Evolutionary conservation across 306 rosid genomes (phyloP).

Genomic region (Abrus pulchellus): DNA sequence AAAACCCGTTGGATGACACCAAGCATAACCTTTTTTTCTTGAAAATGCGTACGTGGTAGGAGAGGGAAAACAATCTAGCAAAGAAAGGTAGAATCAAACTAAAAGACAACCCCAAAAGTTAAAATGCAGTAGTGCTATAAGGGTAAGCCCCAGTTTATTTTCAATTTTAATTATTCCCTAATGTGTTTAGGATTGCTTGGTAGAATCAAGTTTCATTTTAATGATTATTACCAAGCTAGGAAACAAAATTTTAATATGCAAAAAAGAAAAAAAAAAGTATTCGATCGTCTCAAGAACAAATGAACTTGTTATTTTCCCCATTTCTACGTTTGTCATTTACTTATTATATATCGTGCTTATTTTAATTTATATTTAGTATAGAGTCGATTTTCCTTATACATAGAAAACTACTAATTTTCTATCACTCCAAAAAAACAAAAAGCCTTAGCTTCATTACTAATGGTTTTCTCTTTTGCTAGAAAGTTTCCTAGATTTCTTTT

Average conservation of each 20-base stretch:
- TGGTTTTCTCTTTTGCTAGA: background rate
- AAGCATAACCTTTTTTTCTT: slow-evolving; percentile 13
- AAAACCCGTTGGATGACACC: slow-evolving; percentile 49
- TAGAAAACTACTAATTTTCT: background rate
- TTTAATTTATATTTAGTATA: background rate
- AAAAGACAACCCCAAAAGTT: slow-evolving; percentile 51
- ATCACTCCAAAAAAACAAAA: background rate
- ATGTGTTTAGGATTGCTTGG: slow-evolving; percentile 4
- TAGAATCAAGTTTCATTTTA: slow-evolving; percentile 22
- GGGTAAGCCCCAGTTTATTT: slow-evolving; percentile 29
- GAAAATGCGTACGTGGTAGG: slow-evolving; percentile 40
- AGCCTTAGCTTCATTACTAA: background rate
- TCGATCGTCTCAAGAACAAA: too few relatives aligned
- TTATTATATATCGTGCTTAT: background rate
- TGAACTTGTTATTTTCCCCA: background rate
- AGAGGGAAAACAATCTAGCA: slow-evolving; percentile 49
- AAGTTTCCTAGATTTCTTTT: background rate
- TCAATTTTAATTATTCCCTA: slow-evolving; percentile 18
- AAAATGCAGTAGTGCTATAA: background rate
- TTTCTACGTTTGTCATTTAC: background rate
- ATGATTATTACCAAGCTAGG: background rate
- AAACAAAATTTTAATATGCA: background rate
- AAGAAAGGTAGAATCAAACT: slow-evolving; percentile 71
- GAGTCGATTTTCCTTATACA: background rate
- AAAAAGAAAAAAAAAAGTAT: too few relatives aligned